These are phyloP conservation scores for Stachybotrys echinatus DNA, from an alignment of 2,329 filamentous ascomycete species.

Conservation along the genomic window DNA sequence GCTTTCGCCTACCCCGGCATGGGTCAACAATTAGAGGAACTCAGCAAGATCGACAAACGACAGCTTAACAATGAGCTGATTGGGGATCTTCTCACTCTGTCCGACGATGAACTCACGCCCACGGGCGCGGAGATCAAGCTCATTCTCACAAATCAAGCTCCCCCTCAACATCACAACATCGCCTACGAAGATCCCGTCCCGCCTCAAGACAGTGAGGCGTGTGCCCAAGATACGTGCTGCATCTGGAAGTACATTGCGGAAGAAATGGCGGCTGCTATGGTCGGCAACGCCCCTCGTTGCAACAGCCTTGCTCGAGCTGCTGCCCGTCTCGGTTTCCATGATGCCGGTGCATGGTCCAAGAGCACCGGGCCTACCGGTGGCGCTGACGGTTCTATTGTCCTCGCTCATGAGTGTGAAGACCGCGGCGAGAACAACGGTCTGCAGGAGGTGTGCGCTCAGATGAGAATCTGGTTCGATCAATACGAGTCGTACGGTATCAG, in stretches of 20 bases:
- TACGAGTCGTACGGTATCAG: constrained; percentile 33
- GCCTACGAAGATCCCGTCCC: constrained; percentile 7
- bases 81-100: background rate
- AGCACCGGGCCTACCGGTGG: constrained; percentile 22
- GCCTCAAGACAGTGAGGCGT: constrained; percentile 12
- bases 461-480: constrained; percentile 30
- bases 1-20: background rate
- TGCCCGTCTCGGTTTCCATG: constrained; percentile 39
- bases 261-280: constrained; percentile 27
- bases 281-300: constrained; percentile 28
- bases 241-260: constrained; percentile 33
- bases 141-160: constrained; percentile 20
- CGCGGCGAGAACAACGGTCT: constrained; percentile 40
- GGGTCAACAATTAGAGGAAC: background rate
- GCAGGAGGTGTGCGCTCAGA: constrained; percentile 30
- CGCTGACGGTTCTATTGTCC: constrained; percentile 37
- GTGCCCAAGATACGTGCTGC: constrained; percentile 31
- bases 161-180: constrained; percentile 9
- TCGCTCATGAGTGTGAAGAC: constrained; percentile 28
- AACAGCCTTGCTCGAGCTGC: constrained; percentile 33
- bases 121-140: constrained; percentile 11
- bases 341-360: constrained; percentile 36
- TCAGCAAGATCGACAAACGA: background rate
- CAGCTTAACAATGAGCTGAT: background rate
- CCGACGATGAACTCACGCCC: background rate